Evolutionary conservation across 768 basidiomycete genomes (phyloP).

Genomic region (Candolleomyces efflorescens): DNA sequence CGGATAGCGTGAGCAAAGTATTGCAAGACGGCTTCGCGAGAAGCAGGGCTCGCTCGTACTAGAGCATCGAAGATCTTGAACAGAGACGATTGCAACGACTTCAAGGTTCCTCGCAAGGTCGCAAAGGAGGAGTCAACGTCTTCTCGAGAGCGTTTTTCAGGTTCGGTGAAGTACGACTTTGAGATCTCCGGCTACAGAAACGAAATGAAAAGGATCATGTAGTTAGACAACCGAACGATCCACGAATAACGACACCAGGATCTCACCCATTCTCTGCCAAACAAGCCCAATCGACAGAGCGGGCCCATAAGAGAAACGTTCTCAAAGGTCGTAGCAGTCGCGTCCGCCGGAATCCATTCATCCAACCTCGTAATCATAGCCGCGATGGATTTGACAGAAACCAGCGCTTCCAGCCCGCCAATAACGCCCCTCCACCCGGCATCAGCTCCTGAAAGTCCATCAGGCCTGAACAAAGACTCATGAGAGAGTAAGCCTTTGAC

Average conservation of each 20-base stretch:
- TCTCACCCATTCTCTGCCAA: conserved; percentile 83
- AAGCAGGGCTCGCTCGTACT: conserved; percentile 75
- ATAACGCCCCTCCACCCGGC: conserved; percentile 84
- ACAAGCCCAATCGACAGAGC: conserved; percentile 77
- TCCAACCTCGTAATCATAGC: conserved; percentile 71
- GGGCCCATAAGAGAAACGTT: conserved; percentile 73
- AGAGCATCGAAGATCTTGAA: conserved; percentile 87
- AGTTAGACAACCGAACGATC: too few relatives aligned
- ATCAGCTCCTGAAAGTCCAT: conserved; percentile 70
- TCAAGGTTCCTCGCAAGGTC: conserved; percentile 82
- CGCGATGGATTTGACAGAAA: conserved; percentile 81
- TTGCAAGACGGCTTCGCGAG: conserved; percentile 77
- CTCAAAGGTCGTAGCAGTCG: conserved; percentile 62
- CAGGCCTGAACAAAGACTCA: conserved; percentile 55
- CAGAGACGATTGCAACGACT: conserved; percentile 74
- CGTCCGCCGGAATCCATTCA: conserved; percentile 64
- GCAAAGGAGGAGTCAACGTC: conserved; percentile 82
- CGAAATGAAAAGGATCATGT: conserved; percentile 1
- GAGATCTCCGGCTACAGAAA: conserved; percentile 64
- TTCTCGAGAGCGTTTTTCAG: conserved; percentile 64
- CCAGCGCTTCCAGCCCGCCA: conserved; percentile 74
- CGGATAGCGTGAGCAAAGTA: conserved; percentile 75
- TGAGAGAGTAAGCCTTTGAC: conserved; percentile 60
- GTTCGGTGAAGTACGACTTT: conserved; percentile 79
- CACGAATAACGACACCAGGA: background rate